A percentile compares a stretch with the other conserved stretches of the same genome.
Evolutionary conservation across 352 stramenopile species (phyloP).

Genomic region (Pythium sp.): DNA sequence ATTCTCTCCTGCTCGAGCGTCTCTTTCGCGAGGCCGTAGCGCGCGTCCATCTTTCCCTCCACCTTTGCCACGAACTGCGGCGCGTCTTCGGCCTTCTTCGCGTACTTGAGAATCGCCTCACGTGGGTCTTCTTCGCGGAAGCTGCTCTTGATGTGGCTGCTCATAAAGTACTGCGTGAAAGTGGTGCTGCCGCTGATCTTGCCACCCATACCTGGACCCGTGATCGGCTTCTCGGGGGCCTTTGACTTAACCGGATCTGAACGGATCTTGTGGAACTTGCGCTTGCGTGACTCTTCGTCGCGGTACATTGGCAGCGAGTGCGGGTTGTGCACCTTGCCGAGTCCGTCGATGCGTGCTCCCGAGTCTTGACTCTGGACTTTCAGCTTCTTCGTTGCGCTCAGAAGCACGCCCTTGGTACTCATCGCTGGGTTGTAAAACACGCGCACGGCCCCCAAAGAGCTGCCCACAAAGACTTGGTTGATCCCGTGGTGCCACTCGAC

Average conservation of each 20-base stretch:
- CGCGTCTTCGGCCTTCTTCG: slow-evolving; percentile 65
- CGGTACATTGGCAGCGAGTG: slow-evolving; percentile 82
- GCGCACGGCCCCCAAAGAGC: slow-evolving; percentile 55
- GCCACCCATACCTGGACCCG: slow-evolving; percentile 71
- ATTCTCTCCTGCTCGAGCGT: slow-evolving; percentile 82
- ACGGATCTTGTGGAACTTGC: slow-evolving; percentile 68
- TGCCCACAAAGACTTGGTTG: slow-evolving; percentile 81
- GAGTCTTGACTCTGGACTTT: slow-evolving; percentile 56
- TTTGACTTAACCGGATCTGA: slow-evolving; percentile 73
- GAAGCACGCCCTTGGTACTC: slow-evolving; percentile 75
- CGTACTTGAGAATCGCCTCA: slow-evolving; percentile 85
- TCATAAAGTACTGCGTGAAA: slow-evolving; percentile 89
- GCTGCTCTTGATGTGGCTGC: slow-evolving; percentile 79
- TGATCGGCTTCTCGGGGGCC: slow-evolving; percentile 71
- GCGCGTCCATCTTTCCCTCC: slow-evolving; percentile 59
- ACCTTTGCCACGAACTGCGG: slow-evolving; percentile 65
- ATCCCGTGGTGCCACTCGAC: slow-evolving; percentile 85
- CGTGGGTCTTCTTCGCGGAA: slow-evolving; percentile 85
- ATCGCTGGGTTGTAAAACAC: slow-evolving; percentile 69
- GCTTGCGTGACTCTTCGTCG: slow-evolving; percentile 61
- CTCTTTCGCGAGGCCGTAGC: slow-evolving; percentile 68
- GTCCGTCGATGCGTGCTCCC: slow-evolving; percentile 65
- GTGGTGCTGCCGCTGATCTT: slow-evolving; percentile 78
- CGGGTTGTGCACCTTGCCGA: slow-evolving; percentile 72
- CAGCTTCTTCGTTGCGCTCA: slow-evolving; percentile 79